These are phyloP conservation scores for Nidula microcarpa DNA, from an alignment of 768 basidiomycete species.

Conservation along the genomic window DNA sequence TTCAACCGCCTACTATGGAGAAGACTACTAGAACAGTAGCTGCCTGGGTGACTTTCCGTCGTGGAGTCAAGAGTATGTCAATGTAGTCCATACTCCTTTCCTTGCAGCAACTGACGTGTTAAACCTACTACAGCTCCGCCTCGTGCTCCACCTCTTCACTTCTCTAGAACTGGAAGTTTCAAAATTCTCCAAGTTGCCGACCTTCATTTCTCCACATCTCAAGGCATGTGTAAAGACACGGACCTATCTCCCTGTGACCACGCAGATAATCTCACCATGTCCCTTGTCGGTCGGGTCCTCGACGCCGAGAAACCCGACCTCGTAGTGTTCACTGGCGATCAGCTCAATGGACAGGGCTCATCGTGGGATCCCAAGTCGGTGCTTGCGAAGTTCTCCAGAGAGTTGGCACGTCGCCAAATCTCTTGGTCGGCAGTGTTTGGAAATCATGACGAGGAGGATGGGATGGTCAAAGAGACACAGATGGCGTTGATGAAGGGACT, in stretches of 20 bases:
- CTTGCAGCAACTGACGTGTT: conserved; percentile 3
- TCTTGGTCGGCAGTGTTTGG: conserved; percentile 95
- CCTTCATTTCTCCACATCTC: conserved; percentile 84
- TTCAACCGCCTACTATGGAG: conserved; percentile 56
- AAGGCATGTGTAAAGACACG: conserved; percentile 77
- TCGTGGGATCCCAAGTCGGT: conserved; percentile 89
- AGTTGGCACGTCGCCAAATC: conserved; percentile 70
- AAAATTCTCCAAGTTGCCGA: conserved; percentile 91
- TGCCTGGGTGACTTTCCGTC: conserved; percentile 65
- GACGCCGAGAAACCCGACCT: conserved; percentile 85
- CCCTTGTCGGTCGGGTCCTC: conserved; percentile 66
- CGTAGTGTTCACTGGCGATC: conserved; percentile 91
- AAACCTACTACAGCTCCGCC: conserved; percentile 50
- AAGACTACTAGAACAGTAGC: conserved; percentile 39
- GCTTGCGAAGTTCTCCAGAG: conserved; percentile 81
- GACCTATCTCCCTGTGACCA: conserved; percentile 48
- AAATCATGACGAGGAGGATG: conserved; percentile 87
- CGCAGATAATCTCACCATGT: conserved; percentile 79
- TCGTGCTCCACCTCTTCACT: conserved; percentile 74
- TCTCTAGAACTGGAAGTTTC: conserved; percentile 80
- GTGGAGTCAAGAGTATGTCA: conserved; percentile 68
- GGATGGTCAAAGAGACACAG: conserved; percentile 59
- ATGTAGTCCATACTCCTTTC: background rate
- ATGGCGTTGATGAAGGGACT: conserved; percentile 68
- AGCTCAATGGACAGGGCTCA: conserved; percentile 87